Percentiles rank a stretch among this genome's conserved stretches.
Evolutionary conservation across 2,329 filamentous ascomycete species (phyloP).

Genomic region (Fusarium sp.): DNA sequence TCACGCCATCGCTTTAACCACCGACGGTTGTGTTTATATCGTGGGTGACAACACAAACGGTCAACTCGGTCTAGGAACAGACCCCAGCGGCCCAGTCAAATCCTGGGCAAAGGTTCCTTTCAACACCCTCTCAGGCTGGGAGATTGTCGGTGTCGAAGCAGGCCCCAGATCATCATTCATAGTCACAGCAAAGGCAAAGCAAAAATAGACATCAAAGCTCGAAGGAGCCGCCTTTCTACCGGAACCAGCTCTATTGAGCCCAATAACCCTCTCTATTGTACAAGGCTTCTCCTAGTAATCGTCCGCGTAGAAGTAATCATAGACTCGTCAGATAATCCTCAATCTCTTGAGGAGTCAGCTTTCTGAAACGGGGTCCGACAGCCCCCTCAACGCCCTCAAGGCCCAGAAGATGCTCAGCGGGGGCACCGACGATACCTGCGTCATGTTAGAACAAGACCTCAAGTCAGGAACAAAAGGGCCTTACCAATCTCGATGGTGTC

Average conservation of each 20-base stretch:
- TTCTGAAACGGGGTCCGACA: constrained; percentile 88
- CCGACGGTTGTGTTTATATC: constrained; percentile 63
- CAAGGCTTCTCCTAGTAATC: constrained; percentile 51
- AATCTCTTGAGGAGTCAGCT: constrained; percentile 97
- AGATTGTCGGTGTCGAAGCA: constrained; percentile 58
- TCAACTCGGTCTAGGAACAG: constrained; percentile 64
- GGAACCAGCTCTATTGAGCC: constrained; percentile 50
- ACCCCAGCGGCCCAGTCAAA: constrained; percentile 26
- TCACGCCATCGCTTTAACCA: constrained; percentile 69
- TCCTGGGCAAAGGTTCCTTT: constrained; percentile 55
- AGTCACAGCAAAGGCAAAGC: constrained; percentile 48
- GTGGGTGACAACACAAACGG: constrained; percentile 69
- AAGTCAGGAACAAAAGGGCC: constrained; percentile 42
- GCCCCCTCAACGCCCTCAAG: constrained; percentile 90
- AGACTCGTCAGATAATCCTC: constrained; percentile 99
- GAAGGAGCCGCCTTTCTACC: constrained; percentile 29
- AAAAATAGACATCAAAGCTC: constrained; percentile 24
- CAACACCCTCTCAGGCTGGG: constrained; percentile 39
- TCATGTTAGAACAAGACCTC: constrained; percentile 37
- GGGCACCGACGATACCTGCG: constrained; percentile 91
- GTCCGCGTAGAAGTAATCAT: constrained; percentile 62
- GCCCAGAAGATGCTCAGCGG: constrained; percentile 91
- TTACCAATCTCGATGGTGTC: constrained; percentile 97
- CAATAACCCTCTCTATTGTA: constrained; percentile 63
- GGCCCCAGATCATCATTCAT: constrained; percentile 65